phyloP scores from a whole-genome alignment of 352 stramenopile species.

The Globisporangium paroecandrum region DNA sequence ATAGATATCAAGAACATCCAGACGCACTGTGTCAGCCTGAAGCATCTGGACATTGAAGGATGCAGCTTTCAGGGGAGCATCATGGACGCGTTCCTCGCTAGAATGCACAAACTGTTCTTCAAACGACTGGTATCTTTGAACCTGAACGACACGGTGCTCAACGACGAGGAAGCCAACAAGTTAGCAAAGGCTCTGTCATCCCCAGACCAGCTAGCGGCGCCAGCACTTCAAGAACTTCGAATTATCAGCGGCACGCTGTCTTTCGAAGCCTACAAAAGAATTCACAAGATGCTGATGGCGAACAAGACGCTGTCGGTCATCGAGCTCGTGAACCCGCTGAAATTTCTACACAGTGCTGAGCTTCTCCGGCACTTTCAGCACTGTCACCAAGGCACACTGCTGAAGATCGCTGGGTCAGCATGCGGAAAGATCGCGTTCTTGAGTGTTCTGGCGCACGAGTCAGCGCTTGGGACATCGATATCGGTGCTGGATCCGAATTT shows the following conservation, averaged over 20 bases:
- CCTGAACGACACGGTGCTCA: constrained; percentile 4
- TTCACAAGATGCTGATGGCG: constrained; percentile 4
- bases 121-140: not conserved
- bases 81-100: not conserved
- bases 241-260: not conserved
- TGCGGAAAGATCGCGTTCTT: not conserved
- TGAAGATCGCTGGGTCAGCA: not conserved
- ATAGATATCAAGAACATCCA: not conserved
- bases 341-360: not conserved
- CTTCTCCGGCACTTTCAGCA: not conserved
- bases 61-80: constrained; percentile 7
- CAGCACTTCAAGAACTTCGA: constrained; percentile 3
- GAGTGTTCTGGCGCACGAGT: not conserved
- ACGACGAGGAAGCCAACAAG: not conserved
- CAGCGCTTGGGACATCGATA: not conserved
- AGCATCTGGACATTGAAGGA: constrained; percentile 10
- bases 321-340: not conserved
- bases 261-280: not conserved
- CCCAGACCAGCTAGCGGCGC: not conserved
- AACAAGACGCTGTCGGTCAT: constrained; percentile 4
- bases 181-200: not conserved
- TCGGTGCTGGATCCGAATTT: not conserved
- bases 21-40: constrained; percentile 4
- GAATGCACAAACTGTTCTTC: not conserved
- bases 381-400: not conserved